A percentile compares a stretch with the other conserved stretches of the same genome.
Evolutionary conservation across 1,139 yeast genomes (phyloP).

Genomic region (Dujonia santamariae): DNA sequence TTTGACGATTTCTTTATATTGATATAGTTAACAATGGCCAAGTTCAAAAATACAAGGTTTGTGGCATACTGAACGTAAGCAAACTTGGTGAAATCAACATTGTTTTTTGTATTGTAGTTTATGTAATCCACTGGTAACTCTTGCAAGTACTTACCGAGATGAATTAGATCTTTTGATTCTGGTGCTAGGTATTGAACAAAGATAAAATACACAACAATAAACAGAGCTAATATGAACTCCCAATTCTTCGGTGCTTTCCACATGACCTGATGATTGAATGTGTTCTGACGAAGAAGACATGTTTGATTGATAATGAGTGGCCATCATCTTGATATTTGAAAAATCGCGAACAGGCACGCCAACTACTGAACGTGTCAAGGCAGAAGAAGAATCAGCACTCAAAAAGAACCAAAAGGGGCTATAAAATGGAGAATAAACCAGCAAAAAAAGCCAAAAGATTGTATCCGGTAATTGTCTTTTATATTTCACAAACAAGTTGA

Average conservation of each 20-base stretch:
- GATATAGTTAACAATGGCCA: conserved; percentile 31
- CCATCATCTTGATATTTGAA: too few species aligned
- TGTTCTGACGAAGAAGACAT: too few species aligned
- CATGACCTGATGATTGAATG: too few species aligned
- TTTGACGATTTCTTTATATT: conserved; percentile 20
- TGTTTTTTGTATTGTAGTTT: neutral
- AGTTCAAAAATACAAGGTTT: conserved; percentile 26
- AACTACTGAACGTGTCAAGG: too few species aligned
- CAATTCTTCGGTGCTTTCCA: conserved; percentile 14
- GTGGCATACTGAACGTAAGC: conserved; percentile 42
- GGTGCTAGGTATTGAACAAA: conserved; percentile 10
- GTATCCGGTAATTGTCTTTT: too few species aligned
- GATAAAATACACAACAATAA: conserved; percentile 21
- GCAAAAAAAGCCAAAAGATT: too few species aligned
- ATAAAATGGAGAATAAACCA: too few species aligned
- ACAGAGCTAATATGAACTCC: conserved; percentile 25
- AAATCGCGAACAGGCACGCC: too few species aligned
- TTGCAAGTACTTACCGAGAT: conserved; percentile 1
- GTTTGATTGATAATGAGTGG: too few species aligned
- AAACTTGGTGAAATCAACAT: conserved; percentile 10
- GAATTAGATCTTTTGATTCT: neutral
- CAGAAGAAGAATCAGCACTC: too few species aligned
- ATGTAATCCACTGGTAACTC: neutral
- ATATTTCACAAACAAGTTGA: too few species aligned
- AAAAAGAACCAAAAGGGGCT: too few species aligned